Evolutionary conservation across 31 red algal species (phyloP).

Genomic region (Asparagopsis taxiformis): DNA sequence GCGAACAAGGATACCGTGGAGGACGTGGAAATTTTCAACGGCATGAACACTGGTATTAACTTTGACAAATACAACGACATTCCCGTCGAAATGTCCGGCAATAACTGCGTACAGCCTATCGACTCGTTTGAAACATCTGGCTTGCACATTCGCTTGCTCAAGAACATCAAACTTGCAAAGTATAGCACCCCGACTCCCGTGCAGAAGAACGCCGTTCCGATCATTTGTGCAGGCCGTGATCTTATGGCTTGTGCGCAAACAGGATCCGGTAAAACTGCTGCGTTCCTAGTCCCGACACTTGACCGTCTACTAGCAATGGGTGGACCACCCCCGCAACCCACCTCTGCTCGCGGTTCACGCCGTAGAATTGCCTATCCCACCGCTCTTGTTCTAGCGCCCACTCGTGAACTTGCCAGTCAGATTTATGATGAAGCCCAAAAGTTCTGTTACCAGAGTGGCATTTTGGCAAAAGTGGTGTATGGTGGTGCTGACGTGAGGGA

Average conservation of each 20-base stretch:
- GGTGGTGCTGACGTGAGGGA: slow-evolving; percentile 89
- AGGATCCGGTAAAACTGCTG: too few relatives aligned
- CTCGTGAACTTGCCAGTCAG: slow-evolving; percentile 93
- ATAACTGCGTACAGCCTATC: slow-evolving; percentile 70
- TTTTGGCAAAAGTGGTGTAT: too few relatives aligned
- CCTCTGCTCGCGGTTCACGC: slow-evolving; percentile 16
- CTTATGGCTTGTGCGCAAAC: slow-evolving; percentile 97
- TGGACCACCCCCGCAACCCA: slow-evolving; percentile 63
- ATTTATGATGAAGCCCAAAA: slow-evolving; percentile 94
- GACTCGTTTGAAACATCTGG: slow-evolving; percentile 68
- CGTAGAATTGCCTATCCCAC: slow-evolving; percentile 71
- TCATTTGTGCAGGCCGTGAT: slow-evolving; percentile 81
- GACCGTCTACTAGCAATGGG: slow-evolving; percentile 87
- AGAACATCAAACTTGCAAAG: slow-evolving; percentile 90
- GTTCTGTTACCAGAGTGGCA: slow-evolving; percentile 90
- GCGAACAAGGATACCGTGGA: slow-evolving; percentile 58
- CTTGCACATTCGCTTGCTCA: slow-evolving; percentile 79
- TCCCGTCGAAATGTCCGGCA: slow-evolving; percentile 93
- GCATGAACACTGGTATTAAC: slow-evolving; percentile 90
- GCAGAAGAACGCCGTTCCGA: slow-evolving; percentile 91
- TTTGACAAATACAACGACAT: slow-evolving; percentile 99
- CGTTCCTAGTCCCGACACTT: slow-evolving; percentile 79
- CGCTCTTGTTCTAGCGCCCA: slow-evolving; percentile 91
- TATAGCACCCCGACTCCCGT: slow-evolving; percentile 95
- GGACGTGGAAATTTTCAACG: slow-evolving; percentile 79